Evolutionary conservation across 768 basidiomycete species (phyloP), one percentile per base, ranked within the genome.

Genomic region (Hygrocybe punicea): DNA sequence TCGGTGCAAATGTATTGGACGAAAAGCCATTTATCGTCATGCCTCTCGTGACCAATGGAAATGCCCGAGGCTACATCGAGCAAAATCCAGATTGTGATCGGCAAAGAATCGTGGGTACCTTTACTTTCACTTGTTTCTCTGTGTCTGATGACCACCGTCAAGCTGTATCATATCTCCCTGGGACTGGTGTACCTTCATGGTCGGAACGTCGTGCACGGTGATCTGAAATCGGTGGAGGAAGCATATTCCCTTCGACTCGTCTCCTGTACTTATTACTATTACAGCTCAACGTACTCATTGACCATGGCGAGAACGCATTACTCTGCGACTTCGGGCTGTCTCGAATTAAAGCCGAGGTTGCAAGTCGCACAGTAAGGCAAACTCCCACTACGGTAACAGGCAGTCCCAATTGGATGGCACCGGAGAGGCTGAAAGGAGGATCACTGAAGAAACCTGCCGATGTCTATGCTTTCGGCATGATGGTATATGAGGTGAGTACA

Each of bases 271-370:
- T 24, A 14, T 7, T 13, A 9, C 9, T 8, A 6, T 9, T 24
- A 45, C 55, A 77, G 77, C 63, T 65, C 6, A 78, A 77, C 44
- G 62, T 77, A 24, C 62, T 77, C 0, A 63, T 78, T 8, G 62
- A 61, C 45, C 68, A 75, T 42, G 46, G 48, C 9, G 39, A 58
- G 4, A 59, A 63, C 9, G 53, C 55, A 56, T 2, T 61, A 69
- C 35, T 60, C 67, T 13, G 63, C 63, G 16, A 61, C 68, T 46
- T 73, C 71, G 8, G 58, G 65, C 63, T 78, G 25, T 70, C 75
- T 1, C 65, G 66, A 25, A 65, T 76, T 14, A 54, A 76, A n/a
- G 70, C 69, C 44, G 60, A 60, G 42, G 61, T 66, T 33, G 19
- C 19, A 8, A 23, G 8, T 6, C 17, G 49, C 13, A 13, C 24